phyloP scores from a whole-genome alignment of 495 filamentous ascomycete genomes.

The Penicillium macrosclerotiorum region DNA sequence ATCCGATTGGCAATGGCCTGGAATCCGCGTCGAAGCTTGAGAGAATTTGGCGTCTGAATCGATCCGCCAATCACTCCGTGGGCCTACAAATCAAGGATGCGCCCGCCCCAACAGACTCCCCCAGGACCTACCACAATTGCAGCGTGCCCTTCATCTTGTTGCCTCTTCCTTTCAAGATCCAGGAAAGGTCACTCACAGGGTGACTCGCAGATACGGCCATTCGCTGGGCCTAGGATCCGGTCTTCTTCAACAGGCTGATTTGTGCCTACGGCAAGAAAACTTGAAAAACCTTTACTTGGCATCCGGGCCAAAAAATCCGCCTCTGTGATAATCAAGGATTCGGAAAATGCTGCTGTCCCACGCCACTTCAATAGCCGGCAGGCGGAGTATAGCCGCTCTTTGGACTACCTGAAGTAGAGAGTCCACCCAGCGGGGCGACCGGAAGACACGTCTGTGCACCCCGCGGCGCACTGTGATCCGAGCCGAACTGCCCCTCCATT shows the following conservation, averaged over 20 bases:
- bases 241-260: neutral
- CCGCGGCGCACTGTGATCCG: conserved; percentile 10
- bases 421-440: neutral
- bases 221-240: neutral
- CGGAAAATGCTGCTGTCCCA: too few relatives aligned
- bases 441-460: neutral
- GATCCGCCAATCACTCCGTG: conserved; percentile 16
- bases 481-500: conserved; percentile 1
- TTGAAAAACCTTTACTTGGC: neutral
- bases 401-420: neutral
- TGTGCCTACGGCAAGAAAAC: neutral
- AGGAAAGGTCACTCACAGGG: neutral
- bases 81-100: too few relatives aligned
- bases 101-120: too few relatives aligned
- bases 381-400: conserved; percentile 11
- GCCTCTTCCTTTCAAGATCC: neutral
- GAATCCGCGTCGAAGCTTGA: conserved; percentile 20
- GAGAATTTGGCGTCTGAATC: neutral
- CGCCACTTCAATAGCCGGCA: conserved; percentile 16
- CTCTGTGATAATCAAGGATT: too few relatives aligned
- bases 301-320: neutral
- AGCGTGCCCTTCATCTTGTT: too few relatives aligned
- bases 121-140: too few relatives aligned
- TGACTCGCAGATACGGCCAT: neutral
- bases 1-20: conserved; percentile 4